phyloP scores from a whole-genome alignment of 75 land plant genomes.

The Sequoiadendron giganteum region DNA sequence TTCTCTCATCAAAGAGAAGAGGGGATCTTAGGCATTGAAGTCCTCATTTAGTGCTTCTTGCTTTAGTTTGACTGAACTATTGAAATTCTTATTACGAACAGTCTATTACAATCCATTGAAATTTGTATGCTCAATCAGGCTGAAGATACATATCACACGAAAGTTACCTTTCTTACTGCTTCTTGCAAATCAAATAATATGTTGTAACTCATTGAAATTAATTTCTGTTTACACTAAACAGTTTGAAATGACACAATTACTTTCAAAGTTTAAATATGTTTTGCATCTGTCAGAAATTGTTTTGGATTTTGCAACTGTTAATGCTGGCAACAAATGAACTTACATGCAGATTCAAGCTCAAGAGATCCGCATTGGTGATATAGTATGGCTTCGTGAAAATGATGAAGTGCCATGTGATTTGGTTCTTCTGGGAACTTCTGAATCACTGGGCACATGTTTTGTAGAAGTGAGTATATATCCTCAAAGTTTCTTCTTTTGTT shows the following conservation, averaged over 20 bases:
- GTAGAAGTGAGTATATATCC: slow-evolving; percentile 55
- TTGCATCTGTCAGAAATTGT: background rate
- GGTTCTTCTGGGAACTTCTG: slow-evolving; percentile 87
- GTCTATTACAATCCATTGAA: background rate
- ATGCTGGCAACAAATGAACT: background rate
- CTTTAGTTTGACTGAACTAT: background rate
- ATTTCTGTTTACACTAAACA: background rate
- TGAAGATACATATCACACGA: background rate
- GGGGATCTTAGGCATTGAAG: background rate
- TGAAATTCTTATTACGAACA: background rate
- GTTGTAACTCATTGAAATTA: background rate
- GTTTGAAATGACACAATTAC: background rate
- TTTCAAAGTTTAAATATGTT: background rate
- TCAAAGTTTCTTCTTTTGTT: background rate
- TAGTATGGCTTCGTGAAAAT: slow-evolving; percentile 95
- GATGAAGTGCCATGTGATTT: slow-evolving; percentile 99
- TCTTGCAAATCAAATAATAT: background rate
- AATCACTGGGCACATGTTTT: slow-evolving; percentile 83
- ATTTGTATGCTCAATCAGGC: background rate
- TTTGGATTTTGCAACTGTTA: background rate
- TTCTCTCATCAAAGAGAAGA: background rate
- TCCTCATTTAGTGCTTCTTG: background rate
- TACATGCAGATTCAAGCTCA: slow-evolving; percentile 84
- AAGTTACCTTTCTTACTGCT: background rate
- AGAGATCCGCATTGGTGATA: slow-evolving; percentile 85